Percentiles rank a stretch among this genome's conserved stretches.
phyloP scores from a whole-genome alignment of 768 basidiomycete species.

The Suillus alpinus region DNA sequence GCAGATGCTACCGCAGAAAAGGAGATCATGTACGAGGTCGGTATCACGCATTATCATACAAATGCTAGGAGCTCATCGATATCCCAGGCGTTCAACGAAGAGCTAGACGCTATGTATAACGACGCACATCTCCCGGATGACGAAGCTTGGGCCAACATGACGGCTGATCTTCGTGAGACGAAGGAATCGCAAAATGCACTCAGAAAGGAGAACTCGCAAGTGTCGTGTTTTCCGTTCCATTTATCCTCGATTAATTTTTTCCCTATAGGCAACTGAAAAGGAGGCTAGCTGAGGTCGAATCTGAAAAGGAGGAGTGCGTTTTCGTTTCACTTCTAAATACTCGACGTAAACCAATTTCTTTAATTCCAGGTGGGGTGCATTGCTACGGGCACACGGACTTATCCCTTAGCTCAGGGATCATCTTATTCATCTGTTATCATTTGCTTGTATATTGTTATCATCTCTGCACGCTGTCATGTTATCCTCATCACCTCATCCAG shows the following conservation, averaged over 20 bases:
- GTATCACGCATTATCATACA: conserved; percentile 15
- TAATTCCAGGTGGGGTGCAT: conserved; percentile 57
- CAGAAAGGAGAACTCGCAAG: conserved; percentile 78
- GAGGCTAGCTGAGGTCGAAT: conserved; percentile 64
- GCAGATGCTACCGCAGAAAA: conserved; percentile 81
- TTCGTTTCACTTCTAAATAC: neutral
- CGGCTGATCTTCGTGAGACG: conserved; percentile 65
- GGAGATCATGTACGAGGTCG: conserved; percentile 90
- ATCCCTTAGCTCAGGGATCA: conserved; percentile 32
- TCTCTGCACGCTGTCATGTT: neutral
- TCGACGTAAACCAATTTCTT: conserved; percentile 9
- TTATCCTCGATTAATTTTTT: conserved; percentile 6
- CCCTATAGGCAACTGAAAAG: conserved; percentile 61
- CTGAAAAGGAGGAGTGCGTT: conserved; percentile 79
- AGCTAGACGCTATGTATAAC: conserved; percentile 87
- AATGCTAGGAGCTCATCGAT: conserved; percentile 2
- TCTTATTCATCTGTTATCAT: conserved; percentile 1
- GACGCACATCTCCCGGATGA: conserved; percentile 78
- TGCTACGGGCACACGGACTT: conserved; percentile 49
- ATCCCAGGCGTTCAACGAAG: conserved; percentile 86
- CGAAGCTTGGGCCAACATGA: conserved; percentile 81
- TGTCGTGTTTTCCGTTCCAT: conserved; percentile 12
- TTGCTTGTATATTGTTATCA: conserved; percentile 5
- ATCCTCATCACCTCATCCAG: neutral
- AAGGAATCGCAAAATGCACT: conserved; percentile 77